phyloP scores from a whole-genome alignment of 805 yeast species.

The Barnettozyma botsteinii region DNA sequence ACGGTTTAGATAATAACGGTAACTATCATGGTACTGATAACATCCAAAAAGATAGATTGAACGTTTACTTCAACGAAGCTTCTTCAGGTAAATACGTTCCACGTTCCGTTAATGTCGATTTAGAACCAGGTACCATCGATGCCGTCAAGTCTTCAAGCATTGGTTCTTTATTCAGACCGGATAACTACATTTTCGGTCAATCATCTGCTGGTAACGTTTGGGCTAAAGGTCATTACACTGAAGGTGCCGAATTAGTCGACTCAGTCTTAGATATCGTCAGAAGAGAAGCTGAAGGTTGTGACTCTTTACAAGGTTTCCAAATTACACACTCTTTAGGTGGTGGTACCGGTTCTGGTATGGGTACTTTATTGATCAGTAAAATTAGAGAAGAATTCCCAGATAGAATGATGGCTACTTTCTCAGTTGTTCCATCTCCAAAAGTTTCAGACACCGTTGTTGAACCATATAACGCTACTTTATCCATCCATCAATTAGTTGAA shows the following conservation, averaged over 20 bases:
- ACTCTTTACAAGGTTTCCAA: slow-evolving; percentile 94
- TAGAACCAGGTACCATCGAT: slow-evolving; percentile 96
- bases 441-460: slow-evolving; percentile 95
- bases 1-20: slow-evolving; percentile 73
- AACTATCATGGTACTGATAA: slow-evolving; percentile 58
- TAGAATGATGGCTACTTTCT: slow-evolving; percentile 95
- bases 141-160: slow-evolving; percentile 93
- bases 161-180: slow-evolving; percentile 94
- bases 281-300: slow-evolving; percentile 95
- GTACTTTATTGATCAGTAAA: slow-evolving; percentile 87
- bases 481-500: slow-evolving; percentile 95
- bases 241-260: slow-evolving; percentile 92
- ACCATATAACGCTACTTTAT: slow-evolving; percentile 95
- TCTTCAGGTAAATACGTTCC: slow-evolving; percentile 96
- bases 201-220: slow-evolving; percentile 99
- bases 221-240: slow-evolving; percentile 98
- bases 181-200: slow-evolving; percentile 93
- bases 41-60: slow-evolving; percentile 79
- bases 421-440: slow-evolving; percentile 98
- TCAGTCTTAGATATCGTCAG: slow-evolving; percentile 93
- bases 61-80: slow-evolving; percentile 94
- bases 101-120: slow-evolving; percentile 93
- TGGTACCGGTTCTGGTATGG: slow-evolving; percentile 99
- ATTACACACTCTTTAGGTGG: slow-evolving; percentile 98
- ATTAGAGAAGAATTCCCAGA: slow-evolving; percentile 91